Evolutionary conservation across 495 filamentous ascomycete genomes (phyloP).

Genomic region (Penicillium ochrochloron): DNA sequence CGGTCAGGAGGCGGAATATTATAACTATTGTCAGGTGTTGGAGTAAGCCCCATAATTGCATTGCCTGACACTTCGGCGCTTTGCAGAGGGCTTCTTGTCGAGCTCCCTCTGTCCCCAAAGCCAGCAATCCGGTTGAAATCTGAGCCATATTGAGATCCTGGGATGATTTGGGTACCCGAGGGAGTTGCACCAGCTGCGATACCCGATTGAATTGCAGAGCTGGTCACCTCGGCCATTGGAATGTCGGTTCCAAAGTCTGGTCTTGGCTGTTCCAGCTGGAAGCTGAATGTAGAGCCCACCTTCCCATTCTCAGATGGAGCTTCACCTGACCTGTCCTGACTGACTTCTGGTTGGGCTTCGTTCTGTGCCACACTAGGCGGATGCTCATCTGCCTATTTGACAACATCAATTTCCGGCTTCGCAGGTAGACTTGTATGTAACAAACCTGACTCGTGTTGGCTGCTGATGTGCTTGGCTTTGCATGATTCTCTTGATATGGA

Average conservation of each 20-base stretch:
- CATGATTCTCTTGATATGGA: slow-evolving; percentile 43
- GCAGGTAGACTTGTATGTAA: neutral
- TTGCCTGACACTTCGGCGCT: slow-evolving; percentile 24
- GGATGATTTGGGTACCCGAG: neutral
- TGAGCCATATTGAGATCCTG: slow-evolving; percentile 7
- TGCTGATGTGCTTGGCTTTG: slow-evolving; percentile 9
- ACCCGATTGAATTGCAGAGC: neutral
- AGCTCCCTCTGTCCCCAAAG: slow-evolving; percentile 11
- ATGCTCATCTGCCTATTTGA: slow-evolving; percentile 3
- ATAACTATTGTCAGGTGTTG: slow-evolving; percentile 11
- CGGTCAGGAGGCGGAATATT: slow-evolving; percentile 4
- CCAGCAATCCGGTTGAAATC: neutral
- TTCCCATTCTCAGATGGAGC: neutral
- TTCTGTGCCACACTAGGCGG: neutral
- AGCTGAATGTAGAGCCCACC: neutral
- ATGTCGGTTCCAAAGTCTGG: neutral
- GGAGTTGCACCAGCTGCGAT: neutral
- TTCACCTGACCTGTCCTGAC: neutral
- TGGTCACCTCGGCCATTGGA: neutral
- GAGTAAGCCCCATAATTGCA: neutral
- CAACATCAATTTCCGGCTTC: neutral
- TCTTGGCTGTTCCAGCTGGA: slow-evolving; percentile 2
- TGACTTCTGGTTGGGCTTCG: slow-evolving; percentile 1
- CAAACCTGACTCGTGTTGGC: slow-evolving; percentile 19
- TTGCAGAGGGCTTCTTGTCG: slow-evolving; percentile 17